phyloP scores from a whole-genome alignment of 1,284 basidiomycete species.

The Malassezia furfur region DNA sequence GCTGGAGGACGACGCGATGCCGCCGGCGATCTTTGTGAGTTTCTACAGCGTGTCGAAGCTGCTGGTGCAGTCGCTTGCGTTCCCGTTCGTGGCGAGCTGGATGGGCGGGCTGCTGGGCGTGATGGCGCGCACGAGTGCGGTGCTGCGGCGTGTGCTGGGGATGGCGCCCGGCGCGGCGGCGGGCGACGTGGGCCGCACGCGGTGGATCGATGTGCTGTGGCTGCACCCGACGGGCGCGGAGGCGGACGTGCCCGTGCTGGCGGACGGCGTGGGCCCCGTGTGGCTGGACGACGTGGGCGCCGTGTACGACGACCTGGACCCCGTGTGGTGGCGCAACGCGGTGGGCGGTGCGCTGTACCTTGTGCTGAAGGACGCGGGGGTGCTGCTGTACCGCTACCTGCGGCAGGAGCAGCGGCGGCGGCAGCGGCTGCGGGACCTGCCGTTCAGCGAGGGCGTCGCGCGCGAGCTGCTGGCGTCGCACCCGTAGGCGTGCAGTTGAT shows the following conservation, averaged over 20 bases:
- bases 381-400: constrained; percentile 29
- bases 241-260: not conserved
- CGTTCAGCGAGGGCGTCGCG: constrained; percentile 29
- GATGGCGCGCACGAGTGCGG: constrained; percentile 14
- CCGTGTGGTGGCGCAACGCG: constrained; percentile 39
- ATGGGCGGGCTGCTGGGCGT: constrained; percentile 30
- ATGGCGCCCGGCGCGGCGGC: constrained; percentile 15
- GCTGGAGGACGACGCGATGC: constrained; percentile 12
- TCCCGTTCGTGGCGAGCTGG: constrained; percentile 31
- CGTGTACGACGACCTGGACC: constrained; percentile 33
- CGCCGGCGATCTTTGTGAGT: constrained; percentile 29
- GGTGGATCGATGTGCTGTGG: constrained; percentile 7
- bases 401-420: constrained; percentile 23
- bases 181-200: not conserved
- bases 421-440: constrained; percentile 28
- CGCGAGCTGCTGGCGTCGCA: constrained; percentile 13
- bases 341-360: constrained; percentile 35
- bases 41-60: constrained; percentile 27
- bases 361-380: constrained; percentile 27
- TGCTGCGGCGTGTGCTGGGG: constrained; percentile 21
- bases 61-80: constrained; percentile 28
- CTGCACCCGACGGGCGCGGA: not conserved
- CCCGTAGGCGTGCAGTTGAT: no score
- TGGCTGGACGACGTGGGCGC: not conserved
- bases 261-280: not conserved